Conservation (phyloP, 2,329 filamentous ascomycete genomes). For the Ophiocordyceps australis region DNA sequence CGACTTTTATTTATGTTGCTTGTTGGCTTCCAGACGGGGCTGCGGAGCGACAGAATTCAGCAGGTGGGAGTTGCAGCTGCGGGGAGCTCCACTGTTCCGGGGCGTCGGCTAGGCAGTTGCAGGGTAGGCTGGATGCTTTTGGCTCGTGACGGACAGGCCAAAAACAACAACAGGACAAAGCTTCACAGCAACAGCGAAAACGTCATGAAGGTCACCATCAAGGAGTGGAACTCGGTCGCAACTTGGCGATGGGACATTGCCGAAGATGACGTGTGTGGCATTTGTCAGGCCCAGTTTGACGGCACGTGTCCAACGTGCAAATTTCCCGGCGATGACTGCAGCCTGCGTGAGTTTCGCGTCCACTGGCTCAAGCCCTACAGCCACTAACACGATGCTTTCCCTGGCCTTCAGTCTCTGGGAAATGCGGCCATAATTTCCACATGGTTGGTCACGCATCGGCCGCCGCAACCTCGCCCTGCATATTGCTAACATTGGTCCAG, state of each 20-base stretch:
- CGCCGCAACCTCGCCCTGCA: too few relatives aligned
- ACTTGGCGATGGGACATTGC: conserved; percentile 97
- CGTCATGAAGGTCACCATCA: conserved; percentile 93
- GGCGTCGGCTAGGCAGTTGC: too few relatives aligned
- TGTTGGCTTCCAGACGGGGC: too few relatives aligned
- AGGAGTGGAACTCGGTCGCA: conserved; percentile 82
- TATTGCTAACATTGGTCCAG: conserved; percentile 24
- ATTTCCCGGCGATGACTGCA: conserved; percentile 92
- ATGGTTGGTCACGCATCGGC: conserved; percentile 46
- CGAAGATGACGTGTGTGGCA: conserved; percentile 93
- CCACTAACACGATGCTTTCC: conserved; percentile 1
- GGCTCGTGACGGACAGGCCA: too few relatives aligned
- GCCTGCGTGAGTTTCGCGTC: conserved; percentile 60
- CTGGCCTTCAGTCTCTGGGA: conserved; percentile 56
- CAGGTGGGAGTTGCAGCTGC: too few relatives aligned
- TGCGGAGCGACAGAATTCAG: too few relatives aligned
- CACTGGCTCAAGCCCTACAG: too few relatives aligned
- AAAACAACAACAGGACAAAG: too few relatives aligned
- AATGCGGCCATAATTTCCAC: conserved; percentile 95
- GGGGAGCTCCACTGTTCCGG: too few relatives aligned
- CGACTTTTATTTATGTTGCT: too few relatives aligned
- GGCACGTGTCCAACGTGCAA: conserved; percentile 96
- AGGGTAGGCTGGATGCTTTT: too few relatives aligned
- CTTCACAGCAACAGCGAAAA: too few relatives aligned
- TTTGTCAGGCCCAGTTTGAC: conserved; percentile 95